phyloP scores from a whole-genome alignment of 1,139 yeast species.

The Sugiyamaella sp. region DNA sequence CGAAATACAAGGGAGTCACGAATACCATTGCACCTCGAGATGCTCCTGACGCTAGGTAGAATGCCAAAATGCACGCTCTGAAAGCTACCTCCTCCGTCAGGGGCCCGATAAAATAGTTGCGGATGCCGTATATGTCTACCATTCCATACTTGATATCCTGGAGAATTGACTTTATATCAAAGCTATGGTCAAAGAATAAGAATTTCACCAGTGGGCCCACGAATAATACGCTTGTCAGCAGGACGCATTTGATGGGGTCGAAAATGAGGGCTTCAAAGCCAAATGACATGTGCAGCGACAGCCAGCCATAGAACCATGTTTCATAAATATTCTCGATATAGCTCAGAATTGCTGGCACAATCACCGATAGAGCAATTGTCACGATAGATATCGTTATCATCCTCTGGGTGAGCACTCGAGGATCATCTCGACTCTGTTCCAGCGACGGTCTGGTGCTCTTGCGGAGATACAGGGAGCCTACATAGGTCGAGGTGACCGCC shows the following conservation, averaged over 20 bases:
- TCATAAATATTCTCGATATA: slow-evolving; percentile 24
- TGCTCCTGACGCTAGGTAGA: slow-evolving; percentile 37
- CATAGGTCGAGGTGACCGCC: slow-evolving; percentile 36
- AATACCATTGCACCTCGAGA: slow-evolving; percentile 39
- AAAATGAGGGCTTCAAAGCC: slow-evolving; percentile 27
- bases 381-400: slow-evolving; percentile 40
- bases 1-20: slow-evolving; percentile 73
- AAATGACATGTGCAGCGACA: slow-evolving; percentile 34
- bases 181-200: slow-evolving; percentile 35
- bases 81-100: slow-evolving; percentile 84
- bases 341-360: slow-evolving; percentile 30
- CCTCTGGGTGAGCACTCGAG: slow-evolving; percentile 46
- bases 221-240: slow-evolving; percentile 45
- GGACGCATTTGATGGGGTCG: slow-evolving; percentile 37
- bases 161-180: slow-evolving; percentile 26
- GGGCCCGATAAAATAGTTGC: slow-evolving; percentile 81
- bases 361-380: slow-evolving; percentile 31
- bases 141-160: slow-evolving; percentile 31
- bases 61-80: slow-evolving; percentile 60
- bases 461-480: slow-evolving; percentile 40
- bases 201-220: slow-evolving; percentile 62
- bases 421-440: slow-evolving; percentile 37
- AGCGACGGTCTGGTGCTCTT: slow-evolving; percentile 38
- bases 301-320: slow-evolving; percentile 30
- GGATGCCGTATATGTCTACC: slow-evolving; percentile 52